Percentiles rank a stretch among this genome's conserved stretches.
Conservation (phyloP, 2,329 filamentous ascomycete genomes). For the Rhinocladiella similis region DNA sequence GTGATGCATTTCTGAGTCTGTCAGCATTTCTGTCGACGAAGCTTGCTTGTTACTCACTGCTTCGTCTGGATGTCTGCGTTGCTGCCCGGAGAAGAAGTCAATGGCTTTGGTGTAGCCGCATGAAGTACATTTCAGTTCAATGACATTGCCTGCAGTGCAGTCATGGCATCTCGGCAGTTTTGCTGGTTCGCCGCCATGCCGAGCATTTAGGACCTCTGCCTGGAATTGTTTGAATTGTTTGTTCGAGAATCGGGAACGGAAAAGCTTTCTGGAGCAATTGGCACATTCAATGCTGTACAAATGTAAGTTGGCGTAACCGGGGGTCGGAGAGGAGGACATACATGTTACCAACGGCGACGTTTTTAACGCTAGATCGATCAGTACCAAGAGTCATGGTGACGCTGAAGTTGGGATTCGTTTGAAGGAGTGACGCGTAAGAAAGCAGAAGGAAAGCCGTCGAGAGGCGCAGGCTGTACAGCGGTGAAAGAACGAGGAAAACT, state of each 20-base stretch:
- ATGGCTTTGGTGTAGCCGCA: constrained; percentile 50
- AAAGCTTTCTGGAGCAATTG: constrained; percentile 45
- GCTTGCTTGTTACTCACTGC: constrained; percentile 40
- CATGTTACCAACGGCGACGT: constrained; percentile 15
- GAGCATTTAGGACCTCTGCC: constrained; percentile 6
- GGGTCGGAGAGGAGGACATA: constrained; percentile 1
- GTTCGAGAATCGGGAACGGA: constrained; percentile 44
- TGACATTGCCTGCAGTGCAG: constrained; percentile 45
- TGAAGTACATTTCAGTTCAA: constrained; percentile 50
- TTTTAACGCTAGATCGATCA: constrained; percentile 11
- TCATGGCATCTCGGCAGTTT: constrained; percentile 41
- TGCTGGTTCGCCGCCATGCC: constrained; percentile 23
- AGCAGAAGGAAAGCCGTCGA: not conserved
- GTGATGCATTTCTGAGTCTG: constrained; percentile 42
- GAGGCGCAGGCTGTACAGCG: not conserved
- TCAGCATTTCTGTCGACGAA: constrained; percentile 1
- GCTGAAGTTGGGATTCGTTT: not conserved
- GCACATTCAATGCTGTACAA: constrained; percentile 46
- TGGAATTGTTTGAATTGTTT: constrained; percentile 44
- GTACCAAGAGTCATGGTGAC: not conserved
- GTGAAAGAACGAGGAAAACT: constrained; percentile 1
- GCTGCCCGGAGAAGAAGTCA: constrained; percentile 51
- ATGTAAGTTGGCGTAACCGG: not conserved
- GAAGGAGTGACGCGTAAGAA: not conserved
- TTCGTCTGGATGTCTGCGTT: constrained; percentile 47